Evolutionary conservation across 306 rosid species (phyloP), one percentile per base, ranked within the genome.

Genomic region (Astragalus glycyphyllos): DNA sequence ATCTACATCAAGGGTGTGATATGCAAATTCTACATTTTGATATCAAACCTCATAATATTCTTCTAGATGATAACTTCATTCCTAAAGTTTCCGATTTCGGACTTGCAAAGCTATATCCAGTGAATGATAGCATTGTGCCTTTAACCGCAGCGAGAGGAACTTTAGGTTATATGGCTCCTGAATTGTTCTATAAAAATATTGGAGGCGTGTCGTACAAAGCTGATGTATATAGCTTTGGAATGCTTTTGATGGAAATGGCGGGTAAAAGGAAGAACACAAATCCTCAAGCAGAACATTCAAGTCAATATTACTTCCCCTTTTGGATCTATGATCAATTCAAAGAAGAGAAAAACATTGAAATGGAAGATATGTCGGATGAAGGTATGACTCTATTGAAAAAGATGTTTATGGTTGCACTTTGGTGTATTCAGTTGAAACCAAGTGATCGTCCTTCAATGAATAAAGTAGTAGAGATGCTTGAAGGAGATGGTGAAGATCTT

Each of bases 11-110:
- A 60, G 66, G 66, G 1, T 60, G 66, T 60, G 49, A 60, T 6
- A 60, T 60, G 66, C 66, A 60, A 60, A 60, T 60, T 60, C 45
- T 60, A 15, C 66, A 60, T 60, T 60, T 60, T 38, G 66, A 60
- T 2, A 60, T 60, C 34, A 60, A 60, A 31, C 66, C 66, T 3
- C 66, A 60, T 60, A 60, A 60, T 17, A 60, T 60, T 2, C 66
- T 60, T 38, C 49, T 60, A 9, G 66, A 60, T 41, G 8, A 38
- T 0, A 44, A 60, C 5, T 60, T 60, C 10, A 3, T 38, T 6
- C 48, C 66, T 2, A 60, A 60, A 5, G 66, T 60, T 37, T 60
- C 49, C 0, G 66, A 60, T 17, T 60, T 60, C 10, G 66, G 66
- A 37, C 66, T 60, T 9, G 66, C 66, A 38, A 60, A 15, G 26